phyloP scores from a whole-genome alignment of 495 filamentous ascomycete species.

The Aspergillus baeticus region DNA sequence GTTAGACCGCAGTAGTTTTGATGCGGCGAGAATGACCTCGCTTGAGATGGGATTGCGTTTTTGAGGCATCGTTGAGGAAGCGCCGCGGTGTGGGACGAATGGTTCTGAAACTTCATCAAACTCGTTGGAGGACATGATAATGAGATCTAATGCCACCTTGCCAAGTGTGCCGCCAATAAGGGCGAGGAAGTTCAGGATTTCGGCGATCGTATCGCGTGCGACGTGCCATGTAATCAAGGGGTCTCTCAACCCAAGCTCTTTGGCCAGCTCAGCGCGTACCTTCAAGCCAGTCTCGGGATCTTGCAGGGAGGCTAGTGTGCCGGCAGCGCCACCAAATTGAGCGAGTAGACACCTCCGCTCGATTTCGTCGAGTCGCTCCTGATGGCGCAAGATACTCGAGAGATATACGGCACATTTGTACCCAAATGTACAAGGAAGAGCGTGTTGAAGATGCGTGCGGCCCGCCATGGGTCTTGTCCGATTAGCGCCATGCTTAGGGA shows the following conservation, averaged over 20 bases:
- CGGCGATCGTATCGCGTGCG: slow-evolving; percentile 47
- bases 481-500: background rate
- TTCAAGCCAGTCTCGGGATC: slow-evolving; percentile 30
- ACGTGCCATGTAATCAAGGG: slow-evolving; percentile 48
- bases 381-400: slow-evolving; percentile 41
- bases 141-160: slow-evolving; percentile 51
- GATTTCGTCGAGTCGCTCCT: slow-evolving; percentile 39
- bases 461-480: slow-evolving; percentile 44
- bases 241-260: slow-evolving; percentile 33
- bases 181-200: slow-evolving; percentile 48
- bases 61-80: slow-evolving; percentile 54
- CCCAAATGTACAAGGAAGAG: slow-evolving; percentile 48
- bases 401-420: slow-evolving; percentile 48
- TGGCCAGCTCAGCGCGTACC: slow-evolving; percentile 38
- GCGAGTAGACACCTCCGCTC: slow-evolving; percentile 38
- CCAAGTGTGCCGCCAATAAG: slow-evolving; percentile 47
- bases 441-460: slow-evolving; percentile 53
- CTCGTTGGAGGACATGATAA: slow-evolving; percentile 55
- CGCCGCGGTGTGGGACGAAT: slow-evolving; percentile 52
- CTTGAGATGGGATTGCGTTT: slow-evolving; percentile 54
- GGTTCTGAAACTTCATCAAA: slow-evolving; percentile 52
- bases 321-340: slow-evolving; percentile 49
- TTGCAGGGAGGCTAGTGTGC: slow-evolving; percentile 42
- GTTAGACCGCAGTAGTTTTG: slow-evolving; percentile 48
- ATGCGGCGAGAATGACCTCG: slow-evolving; percentile 51